Conservation (phyloP, 495 filamentous ascomycete species). For the Neurospora discreta region DNA sequence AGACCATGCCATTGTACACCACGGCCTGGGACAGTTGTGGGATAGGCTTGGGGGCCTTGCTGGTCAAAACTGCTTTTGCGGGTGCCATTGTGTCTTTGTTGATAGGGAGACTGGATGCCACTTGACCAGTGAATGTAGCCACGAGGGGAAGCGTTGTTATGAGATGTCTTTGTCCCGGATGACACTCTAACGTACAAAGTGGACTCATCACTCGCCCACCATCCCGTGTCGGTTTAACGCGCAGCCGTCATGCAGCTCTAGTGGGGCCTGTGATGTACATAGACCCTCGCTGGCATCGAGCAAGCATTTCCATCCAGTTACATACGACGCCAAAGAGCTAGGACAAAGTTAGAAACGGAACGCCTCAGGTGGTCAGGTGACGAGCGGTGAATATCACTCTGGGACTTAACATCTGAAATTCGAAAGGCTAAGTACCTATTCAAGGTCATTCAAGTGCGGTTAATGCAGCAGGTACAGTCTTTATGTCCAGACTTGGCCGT, state of each 20-base stretch:
- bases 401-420: not conserved
- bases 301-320: not conserved
- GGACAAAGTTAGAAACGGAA: not conserved
- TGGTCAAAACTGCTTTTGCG: conserved; percentile 31
- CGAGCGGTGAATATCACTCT: not conserved
- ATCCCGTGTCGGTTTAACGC: not conserved
- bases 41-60: conserved; percentile 43
- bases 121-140: not conserved
- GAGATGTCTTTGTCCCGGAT: not conserved
- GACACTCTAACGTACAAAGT: not conserved
- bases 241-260: not conserved
- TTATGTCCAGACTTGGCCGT: no score
- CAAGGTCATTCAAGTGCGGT: not conserved
- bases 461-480: not conserved
- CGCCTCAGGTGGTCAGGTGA: not conserved
- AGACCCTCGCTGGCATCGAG: not conserved
- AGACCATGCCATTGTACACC: conserved; percentile 46
- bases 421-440: not conserved
- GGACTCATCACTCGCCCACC: not conserved
- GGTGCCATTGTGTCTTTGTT: conserved; percentile 10
- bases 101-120: not conserved
- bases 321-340: not conserved
- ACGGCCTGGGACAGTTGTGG: conserved; percentile 47
- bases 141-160: not conserved
- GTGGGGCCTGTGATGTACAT: not conserved